phyloP scores from a whole-genome alignment of 176 grass and related monocot genomes.

The Avena eriantha region DNA sequence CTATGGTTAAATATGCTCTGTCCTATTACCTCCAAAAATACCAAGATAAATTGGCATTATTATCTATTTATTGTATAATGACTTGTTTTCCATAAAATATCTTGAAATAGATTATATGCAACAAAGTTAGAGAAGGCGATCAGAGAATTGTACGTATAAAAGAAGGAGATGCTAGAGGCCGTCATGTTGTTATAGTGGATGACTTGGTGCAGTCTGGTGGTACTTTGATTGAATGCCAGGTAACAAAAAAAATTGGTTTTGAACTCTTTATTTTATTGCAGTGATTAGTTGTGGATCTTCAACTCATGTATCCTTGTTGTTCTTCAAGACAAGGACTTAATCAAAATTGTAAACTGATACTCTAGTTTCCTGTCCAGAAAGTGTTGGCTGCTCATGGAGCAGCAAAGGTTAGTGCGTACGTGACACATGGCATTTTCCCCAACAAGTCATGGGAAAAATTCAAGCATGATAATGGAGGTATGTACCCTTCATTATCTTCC shows the following conservation, averaged over 20 bases:
- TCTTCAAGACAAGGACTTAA: background rate
- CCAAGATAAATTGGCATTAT: background rate
- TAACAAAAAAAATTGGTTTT: too few species aligned
- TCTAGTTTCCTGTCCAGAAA: conserved; percentile 68
- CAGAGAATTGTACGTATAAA: conserved; percentile 93
- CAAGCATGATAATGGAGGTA: conserved; percentile 83
- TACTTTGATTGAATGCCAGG: conserved; percentile 98
- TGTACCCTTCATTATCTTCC: background rate
- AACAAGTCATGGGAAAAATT: conserved; percentile 89
- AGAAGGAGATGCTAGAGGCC: conserved; percentile 81
- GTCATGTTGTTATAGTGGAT: conserved; percentile 93
- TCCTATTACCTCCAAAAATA: conserved; percentile 13
- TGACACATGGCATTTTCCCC: conserved; percentile 93
- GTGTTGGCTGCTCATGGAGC: conserved; percentile 90
- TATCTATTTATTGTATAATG: conserved; percentile 13
- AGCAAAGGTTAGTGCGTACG: conserved; percentile 94
- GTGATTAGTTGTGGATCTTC: conserved; percentile 25
- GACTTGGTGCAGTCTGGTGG: conserved; percentile 96
- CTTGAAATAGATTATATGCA: conserved; percentile 74
- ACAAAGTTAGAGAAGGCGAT: conserved; percentile 95
- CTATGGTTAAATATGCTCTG: conserved; percentile 68
- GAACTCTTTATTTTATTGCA: background rate
- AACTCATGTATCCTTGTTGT: conserved; percentile 19
- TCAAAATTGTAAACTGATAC: conserved; percentile 33
- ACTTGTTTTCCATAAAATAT: conserved; percentile 33